A percentile compares a stretch with the other conserved stretches of the same genome.
Evolutionary conservation across 495 filamentous ascomycete species (phyloP).

Genomic region (Aspergillus ellipticus): DNA sequence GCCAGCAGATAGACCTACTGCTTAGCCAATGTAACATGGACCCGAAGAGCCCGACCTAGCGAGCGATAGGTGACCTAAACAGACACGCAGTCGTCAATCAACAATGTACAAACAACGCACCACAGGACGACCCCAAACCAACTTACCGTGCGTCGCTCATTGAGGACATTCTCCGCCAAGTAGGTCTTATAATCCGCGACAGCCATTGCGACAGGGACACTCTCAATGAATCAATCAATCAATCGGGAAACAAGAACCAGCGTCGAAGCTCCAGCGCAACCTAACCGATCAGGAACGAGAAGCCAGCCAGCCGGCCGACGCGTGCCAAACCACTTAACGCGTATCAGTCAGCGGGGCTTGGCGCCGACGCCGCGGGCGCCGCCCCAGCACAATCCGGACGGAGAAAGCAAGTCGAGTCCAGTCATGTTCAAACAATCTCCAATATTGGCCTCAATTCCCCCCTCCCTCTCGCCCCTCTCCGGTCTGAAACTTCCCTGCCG

Average conservation of each 20-base stretch:
- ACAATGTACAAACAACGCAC: background rate
- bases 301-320: conserved; percentile 25
- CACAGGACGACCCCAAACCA: background rate
- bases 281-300: background rate
- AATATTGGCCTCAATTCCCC: background rate
- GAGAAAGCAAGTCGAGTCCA: too few relatives aligned
- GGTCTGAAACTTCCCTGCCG: background rate
- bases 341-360: conserved; percentile 50
- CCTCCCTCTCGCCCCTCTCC: background rate
- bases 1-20: conserved; percentile 49
- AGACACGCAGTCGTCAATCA: background rate
- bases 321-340: conserved; percentile 48
- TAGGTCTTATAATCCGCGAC: conserved; percentile 61
- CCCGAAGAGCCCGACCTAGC: conserved; percentile 71
- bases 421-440: too few relatives aligned
- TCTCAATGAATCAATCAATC: background rate
- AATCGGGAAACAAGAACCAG: conserved; percentile 9
- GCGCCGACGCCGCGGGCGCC: conserved; percentile 22
- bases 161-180: conserved; percentile 71
- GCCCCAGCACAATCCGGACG: background rate
- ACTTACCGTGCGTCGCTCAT: conserved; percentile 69
- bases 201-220: conserved; percentile 39
- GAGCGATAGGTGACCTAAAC: conserved; percentile 78
- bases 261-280: background rate
- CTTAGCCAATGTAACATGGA: conserved; percentile 81